Percentiles rank a stretch among this genome's conserved stretches.
Evolutionary conservation across 139 green algal species (phyloP).

Genomic region (Chara braunii): DNA sequence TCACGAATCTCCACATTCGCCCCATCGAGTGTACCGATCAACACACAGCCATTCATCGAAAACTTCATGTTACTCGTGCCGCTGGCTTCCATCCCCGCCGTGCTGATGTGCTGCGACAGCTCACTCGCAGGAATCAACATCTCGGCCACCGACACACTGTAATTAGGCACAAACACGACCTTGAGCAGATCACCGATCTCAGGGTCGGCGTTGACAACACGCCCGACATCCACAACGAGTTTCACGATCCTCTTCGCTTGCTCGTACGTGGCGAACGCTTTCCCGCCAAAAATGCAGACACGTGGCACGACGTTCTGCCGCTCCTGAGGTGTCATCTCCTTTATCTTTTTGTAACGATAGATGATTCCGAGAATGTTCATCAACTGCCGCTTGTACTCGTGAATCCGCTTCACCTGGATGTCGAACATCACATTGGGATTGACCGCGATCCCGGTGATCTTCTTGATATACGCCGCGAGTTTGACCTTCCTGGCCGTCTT

Average conservation of each 20-base stretch:
- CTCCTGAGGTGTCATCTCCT: constrained; percentile 75
- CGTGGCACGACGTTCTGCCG: constrained; percentile 51
- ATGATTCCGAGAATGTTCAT: constrained; percentile 78
- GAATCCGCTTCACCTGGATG: constrained; percentile 83
- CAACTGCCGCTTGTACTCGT: constrained; percentile 89
- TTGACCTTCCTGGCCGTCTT: constrained; percentile 77
- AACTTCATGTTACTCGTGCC: constrained; percentile 99
- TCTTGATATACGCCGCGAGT: constrained; percentile 66
- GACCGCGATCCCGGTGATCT: constrained; percentile 64
- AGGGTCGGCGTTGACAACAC: constrained; percentile 83
- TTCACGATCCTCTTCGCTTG: constrained; percentile 98
- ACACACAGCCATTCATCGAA: constrained; percentile 92
- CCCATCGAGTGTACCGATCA: constrained; percentile 96
- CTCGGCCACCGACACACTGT: constrained; percentile 83
- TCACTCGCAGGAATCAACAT: constrained; percentile 72
- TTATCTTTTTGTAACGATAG: constrained; percentile 80
- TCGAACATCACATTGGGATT: constrained; percentile 67
- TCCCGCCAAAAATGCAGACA: constrained; percentile 77
- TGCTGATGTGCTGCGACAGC: constrained; percentile 78
- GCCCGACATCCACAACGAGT: constrained; percentile 56
- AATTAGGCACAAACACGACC: constrained; percentile 90
- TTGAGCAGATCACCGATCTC: constrained; percentile 77
- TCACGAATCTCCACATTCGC: constrained; percentile 98
- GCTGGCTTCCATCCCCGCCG: constrained; percentile 79
- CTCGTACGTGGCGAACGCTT: constrained; percentile 87